A percentile compares a stretch with the other conserved stretches of the same genome.
phyloP scores from a whole-genome alignment of 441 rosid genomes.

The Pelargonium australe region DNA sequence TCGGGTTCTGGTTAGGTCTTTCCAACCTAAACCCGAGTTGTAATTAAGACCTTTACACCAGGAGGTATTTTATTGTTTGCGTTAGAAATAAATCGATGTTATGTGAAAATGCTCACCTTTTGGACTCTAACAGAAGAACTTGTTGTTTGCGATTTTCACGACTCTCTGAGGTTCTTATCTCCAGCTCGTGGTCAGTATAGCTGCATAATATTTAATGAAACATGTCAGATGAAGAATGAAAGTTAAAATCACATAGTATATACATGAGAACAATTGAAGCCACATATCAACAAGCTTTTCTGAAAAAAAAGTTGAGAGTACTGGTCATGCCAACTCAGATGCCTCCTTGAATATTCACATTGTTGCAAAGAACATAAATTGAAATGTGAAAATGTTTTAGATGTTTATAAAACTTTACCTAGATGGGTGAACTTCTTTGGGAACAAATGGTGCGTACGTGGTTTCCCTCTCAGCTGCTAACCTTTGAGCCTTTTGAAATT shows the following conservation, averaged over 20 bases:
- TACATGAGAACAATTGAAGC: too few relatives aligned
- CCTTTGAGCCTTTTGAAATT: slow-evolving; percentile 61
- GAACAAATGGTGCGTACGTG: slow-evolving; percentile 41
- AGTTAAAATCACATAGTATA: too few relatives aligned
- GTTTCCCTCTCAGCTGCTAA: slow-evolving; percentile 68
- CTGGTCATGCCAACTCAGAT: neutral
- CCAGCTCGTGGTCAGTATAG: slow-evolving; percentile 47
- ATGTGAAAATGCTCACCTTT: slow-evolving; percentile 42
- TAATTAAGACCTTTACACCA: too few relatives aligned
- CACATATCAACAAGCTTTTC: too few relatives aligned
- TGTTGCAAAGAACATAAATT: neutral
- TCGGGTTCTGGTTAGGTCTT: too few relatives aligned
- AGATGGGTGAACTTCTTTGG: slow-evolving; percentile 30
- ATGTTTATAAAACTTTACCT: slow-evolving; percentile 12
- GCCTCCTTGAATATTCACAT: neutral
- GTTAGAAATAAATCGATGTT: neutral
- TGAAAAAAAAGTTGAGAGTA: too few relatives aligned
- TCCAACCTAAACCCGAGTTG: too few relatives aligned
- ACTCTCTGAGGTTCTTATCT: slow-evolving; percentile 36
- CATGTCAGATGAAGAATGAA: neutral
- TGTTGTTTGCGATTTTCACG: slow-evolving; percentile 41
- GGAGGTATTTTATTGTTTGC: too few relatives aligned
- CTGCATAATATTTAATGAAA: slow-evolving; percentile 28
- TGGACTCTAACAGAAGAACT: slow-evolving; percentile 67
- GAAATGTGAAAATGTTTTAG: neutral